Conservation (phyloP, 2,329 filamentous ascomycete species). For the Epichloe glyceriae region DNA sequence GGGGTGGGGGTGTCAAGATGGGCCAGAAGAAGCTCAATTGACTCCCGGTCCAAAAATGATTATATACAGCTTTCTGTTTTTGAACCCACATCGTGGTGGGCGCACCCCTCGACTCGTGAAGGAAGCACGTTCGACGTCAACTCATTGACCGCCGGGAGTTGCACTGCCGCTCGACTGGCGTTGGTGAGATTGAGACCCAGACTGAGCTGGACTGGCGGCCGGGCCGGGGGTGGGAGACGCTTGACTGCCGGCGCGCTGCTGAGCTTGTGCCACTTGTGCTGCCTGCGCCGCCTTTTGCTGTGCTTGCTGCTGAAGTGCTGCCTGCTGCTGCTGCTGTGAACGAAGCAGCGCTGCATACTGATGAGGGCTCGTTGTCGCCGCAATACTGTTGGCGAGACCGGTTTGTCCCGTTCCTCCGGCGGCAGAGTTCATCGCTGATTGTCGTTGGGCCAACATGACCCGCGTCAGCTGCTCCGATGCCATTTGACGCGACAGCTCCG, state of each 20-base stretch:
- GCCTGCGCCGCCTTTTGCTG: slow-evolving; percentile 16
- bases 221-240: slow-evolving; percentile 11
- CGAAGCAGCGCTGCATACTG: slow-evolving; percentile 47
- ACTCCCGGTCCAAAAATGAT: neutral
- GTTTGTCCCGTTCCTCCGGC: slow-evolving; percentile 36
- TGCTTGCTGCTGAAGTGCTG: slow-evolving; percentile 17
- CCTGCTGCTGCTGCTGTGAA: slow-evolving; percentile 41
- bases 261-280: slow-evolving; percentile 14
- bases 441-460: slow-evolving; percentile 34
- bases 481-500: slow-evolving; percentile 36
- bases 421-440: slow-evolving; percentile 42
- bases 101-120: neutral
- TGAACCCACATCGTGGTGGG: neutral
- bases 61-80: neutral
- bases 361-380: slow-evolving; percentile 38
- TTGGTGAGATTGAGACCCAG: slow-evolving; percentile 10
- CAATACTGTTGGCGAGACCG: slow-evolving; percentile 34
- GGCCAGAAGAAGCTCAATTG: neutral
- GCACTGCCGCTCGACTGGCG: slow-evolving; percentile 28
- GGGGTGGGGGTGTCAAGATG: neutral
- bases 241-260: slow-evolving; percentile 17
- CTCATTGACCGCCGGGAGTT: slow-evolving; percentile 14
- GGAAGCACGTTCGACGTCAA: neutral
- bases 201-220: slow-evolving; percentile 10
- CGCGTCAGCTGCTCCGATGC: slow-evolving; percentile 37